Conservation (phyloP, 1,284 basidiomycete genomes). For the Sporisorium reilianum region DNA sequence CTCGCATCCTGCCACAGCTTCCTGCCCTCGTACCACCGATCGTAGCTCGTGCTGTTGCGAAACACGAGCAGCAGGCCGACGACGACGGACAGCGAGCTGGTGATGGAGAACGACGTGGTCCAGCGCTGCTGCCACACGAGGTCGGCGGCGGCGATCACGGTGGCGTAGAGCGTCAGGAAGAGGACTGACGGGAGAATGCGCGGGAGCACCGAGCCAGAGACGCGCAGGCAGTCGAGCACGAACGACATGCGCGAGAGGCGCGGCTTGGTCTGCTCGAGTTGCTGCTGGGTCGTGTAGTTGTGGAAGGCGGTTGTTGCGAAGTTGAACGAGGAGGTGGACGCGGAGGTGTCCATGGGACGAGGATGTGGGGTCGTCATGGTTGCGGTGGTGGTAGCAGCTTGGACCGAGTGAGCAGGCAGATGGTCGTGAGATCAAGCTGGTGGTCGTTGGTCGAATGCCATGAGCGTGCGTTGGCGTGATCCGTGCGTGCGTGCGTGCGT, state of each 20-base stretch:
- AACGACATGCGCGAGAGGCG: slow-evolving; percentile 73
- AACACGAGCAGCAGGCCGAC: slow-evolving; percentile 74
- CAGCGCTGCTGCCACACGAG: slow-evolving; percentile 74
- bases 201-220: slow-evolving; percentile 75
- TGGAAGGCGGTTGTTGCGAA: slow-evolving; percentile 28
- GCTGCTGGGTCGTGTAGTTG: slow-evolving; percentile 27
- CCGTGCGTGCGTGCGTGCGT: slow-evolving; percentile 14
- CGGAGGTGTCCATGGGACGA: slow-evolving; percentile 12
- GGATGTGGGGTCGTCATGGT: slow-evolving; percentile 1
- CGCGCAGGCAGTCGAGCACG: slow-evolving; percentile 84
- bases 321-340: slow-evolving; percentile 20
- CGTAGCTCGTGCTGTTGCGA: slow-evolving; percentile 70
- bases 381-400: neutral
- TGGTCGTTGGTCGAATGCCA: neutral
- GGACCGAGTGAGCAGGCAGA: neutral
- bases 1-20: slow-evolving; percentile 76
- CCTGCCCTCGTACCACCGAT: slow-evolving; percentile 85
- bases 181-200: slow-evolving; percentile 76
- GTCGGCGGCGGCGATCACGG: slow-evolving; percentile 74
- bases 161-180: slow-evolving; percentile 82
- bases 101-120: slow-evolving; percentile 78
- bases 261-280: slow-evolving; percentile 35
- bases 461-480: slow-evolving; percentile 7
- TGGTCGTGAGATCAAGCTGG: neutral
- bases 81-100: slow-evolving; percentile 87